Percentiles rank a stretch among this genome's conserved stretches.
phyloP scores from a whole-genome alignment of 345 rosid genomes.

The Populus ilicifolia region DNA sequence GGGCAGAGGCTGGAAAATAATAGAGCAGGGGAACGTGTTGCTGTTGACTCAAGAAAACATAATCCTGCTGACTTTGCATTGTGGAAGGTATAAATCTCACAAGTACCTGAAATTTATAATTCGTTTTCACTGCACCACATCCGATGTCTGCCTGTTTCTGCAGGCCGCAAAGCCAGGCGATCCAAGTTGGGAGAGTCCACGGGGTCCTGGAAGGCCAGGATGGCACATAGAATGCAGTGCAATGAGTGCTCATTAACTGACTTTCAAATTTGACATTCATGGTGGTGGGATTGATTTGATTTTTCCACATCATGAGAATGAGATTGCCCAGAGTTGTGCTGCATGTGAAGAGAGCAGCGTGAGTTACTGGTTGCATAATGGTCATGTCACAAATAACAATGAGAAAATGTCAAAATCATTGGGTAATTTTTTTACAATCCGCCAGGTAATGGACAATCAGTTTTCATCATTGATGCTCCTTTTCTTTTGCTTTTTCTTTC shows the following conservation, averaged over 20 bases:
- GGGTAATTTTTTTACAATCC: conserved; percentile 67
- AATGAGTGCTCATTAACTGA: conserved; percentile 77
- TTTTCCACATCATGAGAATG: conserved; percentile 87
- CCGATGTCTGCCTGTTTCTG: conserved; percentile 14
- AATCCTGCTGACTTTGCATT: conserved; percentile 89
- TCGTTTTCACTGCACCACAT: not conserved
- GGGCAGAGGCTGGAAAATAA: conserved; percentile 67
- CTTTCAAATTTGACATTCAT: conserved; percentile 70
- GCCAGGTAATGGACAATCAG: conserved; percentile 40
- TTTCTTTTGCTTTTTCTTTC: not conserved
- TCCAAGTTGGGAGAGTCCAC: conserved; percentile 81
- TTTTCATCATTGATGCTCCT: not conserved
- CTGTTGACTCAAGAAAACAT: conserved; percentile 74
- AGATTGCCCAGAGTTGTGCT: conserved; percentile 80
- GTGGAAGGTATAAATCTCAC: conserved; percentile 61
- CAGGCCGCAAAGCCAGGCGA: conserved; percentile 92
- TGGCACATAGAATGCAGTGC: conserved; percentile 99
- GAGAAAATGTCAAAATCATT: conserved; percentile 84
- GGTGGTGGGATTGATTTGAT: conserved; percentile 81
- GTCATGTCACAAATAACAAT: conserved; percentile 75
- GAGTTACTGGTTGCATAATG: conserved; percentile 89
- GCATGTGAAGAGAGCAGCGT: conserved; percentile 56
- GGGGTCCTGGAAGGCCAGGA: conserved; percentile 96
- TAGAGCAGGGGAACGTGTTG: conserved; percentile 83
- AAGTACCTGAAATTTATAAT: not conserved